Percentiles rank a stretch among this genome's conserved stretches.
These are phyloP conservation scores for Auxenochlorella pyrenoidosa DNA, from an alignment of 139 green algal species.

Conservation along the genomic window DNA sequence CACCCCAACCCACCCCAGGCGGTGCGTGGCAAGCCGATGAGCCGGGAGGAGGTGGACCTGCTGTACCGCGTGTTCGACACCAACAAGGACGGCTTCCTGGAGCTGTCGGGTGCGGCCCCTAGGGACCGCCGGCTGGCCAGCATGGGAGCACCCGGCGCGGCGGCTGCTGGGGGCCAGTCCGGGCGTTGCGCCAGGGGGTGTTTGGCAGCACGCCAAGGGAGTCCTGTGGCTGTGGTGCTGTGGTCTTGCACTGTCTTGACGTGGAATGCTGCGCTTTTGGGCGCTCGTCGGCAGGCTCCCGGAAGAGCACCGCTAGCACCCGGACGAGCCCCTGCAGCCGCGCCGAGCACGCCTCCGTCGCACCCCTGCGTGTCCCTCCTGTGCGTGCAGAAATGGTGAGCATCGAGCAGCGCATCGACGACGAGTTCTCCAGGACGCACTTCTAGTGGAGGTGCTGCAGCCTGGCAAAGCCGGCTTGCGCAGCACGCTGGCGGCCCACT, in stretches of 20 bases:
- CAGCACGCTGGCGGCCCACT: too few species aligned
- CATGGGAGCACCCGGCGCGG: too few species aligned
- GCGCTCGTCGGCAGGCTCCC: too few species aligned
- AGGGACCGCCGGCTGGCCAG: background rate
- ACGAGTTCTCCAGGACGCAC: slow-evolving; percentile 14
- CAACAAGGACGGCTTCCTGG: slow-evolving; percentile 48
- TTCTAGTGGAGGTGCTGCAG: background rate
- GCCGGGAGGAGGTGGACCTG: slow-evolving; percentile 53
- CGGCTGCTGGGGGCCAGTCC: too few species aligned
- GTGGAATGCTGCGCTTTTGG: too few species aligned
- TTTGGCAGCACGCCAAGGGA: too few species aligned
- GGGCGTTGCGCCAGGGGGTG: background rate
- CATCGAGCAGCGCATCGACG: slow-evolving; percentile 44
- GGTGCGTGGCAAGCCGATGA: slow-evolving; percentile 42
- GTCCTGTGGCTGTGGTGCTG: too few species aligned
- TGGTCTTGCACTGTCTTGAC: too few species aligned
- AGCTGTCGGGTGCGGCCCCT: slow-evolving; percentile 22
- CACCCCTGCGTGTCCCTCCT: background rate
- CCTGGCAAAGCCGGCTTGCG: too few species aligned
- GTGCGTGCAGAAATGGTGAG: slow-evolving; percentile 33
- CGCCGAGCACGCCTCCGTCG: too few species aligned
- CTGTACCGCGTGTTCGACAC: slow-evolving; percentile 60
- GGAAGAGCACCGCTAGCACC: too few species aligned
- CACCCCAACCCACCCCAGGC: background rate
- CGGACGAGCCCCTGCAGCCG: too few species aligned